Evolutionary conservation across 2,329 filamentous ascomycete genomes (phyloP).

Genomic region (Claviceps cyperi): DNA sequence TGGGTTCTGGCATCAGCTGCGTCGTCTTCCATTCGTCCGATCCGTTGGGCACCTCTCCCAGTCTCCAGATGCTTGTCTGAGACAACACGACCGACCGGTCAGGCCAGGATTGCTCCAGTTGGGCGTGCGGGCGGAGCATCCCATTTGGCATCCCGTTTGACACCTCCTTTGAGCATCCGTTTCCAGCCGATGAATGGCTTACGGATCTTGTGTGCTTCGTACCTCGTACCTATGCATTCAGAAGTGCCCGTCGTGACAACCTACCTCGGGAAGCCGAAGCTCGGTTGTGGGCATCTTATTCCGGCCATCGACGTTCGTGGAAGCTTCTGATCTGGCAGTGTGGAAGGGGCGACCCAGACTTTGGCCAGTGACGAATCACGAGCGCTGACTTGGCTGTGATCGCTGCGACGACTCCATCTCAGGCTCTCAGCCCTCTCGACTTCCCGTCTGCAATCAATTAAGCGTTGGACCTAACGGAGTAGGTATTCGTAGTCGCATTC

Average conservation of each 20-base stretch:
- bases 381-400: neutral
- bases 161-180: too few species aligned
- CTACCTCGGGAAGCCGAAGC: neutral
- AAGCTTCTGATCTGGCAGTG: neutral
- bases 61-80: neutral
- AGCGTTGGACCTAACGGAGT: neutral
- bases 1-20: neutral
- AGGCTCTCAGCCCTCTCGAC: too few species aligned
- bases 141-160: neutral
- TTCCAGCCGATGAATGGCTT: too few species aligned
- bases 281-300: neutral
- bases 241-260: neutral
- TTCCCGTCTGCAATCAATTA: neutral
- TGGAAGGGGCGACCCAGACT: too few species aligned
- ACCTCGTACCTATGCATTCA: too few species aligned
- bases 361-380: too few species aligned
- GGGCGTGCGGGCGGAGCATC: conserved; percentile 1
- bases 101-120: neutral
- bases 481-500: neutral
- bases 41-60: neutral
- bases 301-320: neutral
- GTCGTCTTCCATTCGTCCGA: neutral
- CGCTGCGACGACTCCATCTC: too few species aligned
- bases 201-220: too few species aligned
- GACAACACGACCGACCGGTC: conserved; percentile 7